Evolutionary conservation across 345 rosid species (phyloP), one percentile per base, ranked within the genome.

Genomic region (Iberis pinnata): DNA sequence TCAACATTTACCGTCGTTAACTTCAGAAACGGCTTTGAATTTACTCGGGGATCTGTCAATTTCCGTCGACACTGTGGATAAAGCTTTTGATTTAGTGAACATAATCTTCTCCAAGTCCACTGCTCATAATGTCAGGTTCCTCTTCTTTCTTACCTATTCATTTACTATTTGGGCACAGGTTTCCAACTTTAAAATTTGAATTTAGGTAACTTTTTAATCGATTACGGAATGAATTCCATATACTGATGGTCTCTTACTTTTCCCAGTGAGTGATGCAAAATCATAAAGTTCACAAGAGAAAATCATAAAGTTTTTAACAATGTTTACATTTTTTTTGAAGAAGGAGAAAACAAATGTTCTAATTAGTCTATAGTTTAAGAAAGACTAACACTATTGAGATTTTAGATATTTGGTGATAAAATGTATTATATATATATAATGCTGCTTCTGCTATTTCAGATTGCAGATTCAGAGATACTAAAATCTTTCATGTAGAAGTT

Each of bases 401-500:
- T 25, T 16, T 41, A 48, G n/a, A 48, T 56, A 41, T 22, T 56
- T 27, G 5, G 9, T 46, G 51, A 56, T 44, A 35, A 26, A 46
- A 3, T 55, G 56, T 55, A 40, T 20, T 12, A 39, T 40, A 41
- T 42, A 22, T 65, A n/a, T n/a, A n/a, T n/a, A n/a, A n/a, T n/a
- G n/a, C n/a, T n/a, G n/a, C n/a, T n/a, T n/a, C n/a, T n/a, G 53
- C 59, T 18, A 57, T 35, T 36, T 38, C 25, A 26, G 2, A 25
- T 43, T 49, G 59, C 58, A 58, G 47, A 20, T 56, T 40, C 18
- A 5, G 15, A 32, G 12, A 14, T 38, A 10, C 2, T 32, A 32
- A 6, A 9, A 19, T 63, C 26, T 43, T 51, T 77, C 66, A 79
- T 33, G 76, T 43, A 15, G 73, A 51, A 59, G 71, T 54, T 51